Evolutionary conservation across 2,329 filamentous ascomycete species (phyloP).

Genomic region (Rosellinia necatrix): DNA sequence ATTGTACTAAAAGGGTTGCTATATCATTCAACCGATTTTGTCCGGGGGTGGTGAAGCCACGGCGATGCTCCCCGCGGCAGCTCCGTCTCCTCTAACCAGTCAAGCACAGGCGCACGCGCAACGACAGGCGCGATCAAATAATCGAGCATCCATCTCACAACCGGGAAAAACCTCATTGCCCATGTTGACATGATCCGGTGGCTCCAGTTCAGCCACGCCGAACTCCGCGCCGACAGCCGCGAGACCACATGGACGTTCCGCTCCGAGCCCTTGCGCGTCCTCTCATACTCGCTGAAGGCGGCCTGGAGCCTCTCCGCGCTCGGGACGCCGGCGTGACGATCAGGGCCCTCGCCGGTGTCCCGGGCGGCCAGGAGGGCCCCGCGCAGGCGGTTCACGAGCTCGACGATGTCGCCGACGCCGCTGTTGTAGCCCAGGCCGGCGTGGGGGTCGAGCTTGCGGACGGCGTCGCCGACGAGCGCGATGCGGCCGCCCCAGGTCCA

Average conservation of each 20-base stretch:
- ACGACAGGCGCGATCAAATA: conserved; percentile 23
- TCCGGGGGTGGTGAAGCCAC: conserved; percentile 19
- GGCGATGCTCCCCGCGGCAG: conserved; percentile 18
- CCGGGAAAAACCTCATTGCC: conserved; percentile 14
- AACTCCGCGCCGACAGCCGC: conserved; percentile 9
- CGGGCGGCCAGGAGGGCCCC: no score
- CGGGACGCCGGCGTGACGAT: no score
- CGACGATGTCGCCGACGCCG: conserved; percentile 36
- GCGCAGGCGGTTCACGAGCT: conserved; percentile 35
- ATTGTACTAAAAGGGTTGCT: no score
- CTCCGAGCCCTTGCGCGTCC: conserved; percentile 27
- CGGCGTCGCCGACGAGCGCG: conserved; percentile 43
- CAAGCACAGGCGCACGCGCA: conserved; percentile 25
- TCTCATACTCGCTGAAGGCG: conserved; percentile 32
- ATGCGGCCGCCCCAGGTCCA: conserved; percentile 38
- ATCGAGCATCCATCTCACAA: conserved; percentile 8
- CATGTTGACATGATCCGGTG: conserved; percentile 30
- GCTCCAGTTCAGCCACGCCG: conserved; percentile 22
- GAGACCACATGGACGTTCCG: conserved; percentile 29
- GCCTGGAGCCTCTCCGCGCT: conserved; percentile 23
- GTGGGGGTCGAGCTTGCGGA: conserved; percentile 43
- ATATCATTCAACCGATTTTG: no score
- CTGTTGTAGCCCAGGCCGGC: conserved; percentile 41
- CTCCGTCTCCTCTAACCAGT: conserved; percentile 32
- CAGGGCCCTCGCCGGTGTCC: no score